Evolutionary conservation across 805 yeast species (phyloP), one percentile per base, ranked within the genome.

Genomic region (Candida ortonii): DNA sequence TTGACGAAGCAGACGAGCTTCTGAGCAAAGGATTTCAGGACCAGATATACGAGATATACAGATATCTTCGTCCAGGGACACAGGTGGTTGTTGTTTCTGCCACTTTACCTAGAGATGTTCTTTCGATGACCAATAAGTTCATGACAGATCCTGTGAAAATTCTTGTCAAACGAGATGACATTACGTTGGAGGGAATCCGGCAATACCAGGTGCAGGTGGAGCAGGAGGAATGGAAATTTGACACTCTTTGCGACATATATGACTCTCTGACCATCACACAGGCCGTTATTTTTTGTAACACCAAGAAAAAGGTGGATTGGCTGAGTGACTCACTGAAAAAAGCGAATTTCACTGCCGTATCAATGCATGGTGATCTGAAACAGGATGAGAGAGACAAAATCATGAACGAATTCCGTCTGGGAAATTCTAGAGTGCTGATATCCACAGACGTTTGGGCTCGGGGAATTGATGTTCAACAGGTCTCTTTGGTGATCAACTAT

Each of bases 1-100:
- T 93, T 58, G 98, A 90, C 70, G 98, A 90, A 73, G 97, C 97
- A 57, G 98, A 90, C 73, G 97, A 93, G 74, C 76, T 90, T 80
- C 76, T 90, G 62, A 77, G 86, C 30, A 74, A 85, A 43, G 98
- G 98, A 40, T 90, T 90, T 74, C 85, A 86, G 69, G 93, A 86
- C 57, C 97, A 89, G 67, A 90, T 93, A 50, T 86, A 89, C 71
- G 90, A 93, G 62, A 85, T 93, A 47, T 93, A 85, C 76, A 74
- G 83, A 49, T 79, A 80, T 64, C 73, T 93, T 59, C 97, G 97
- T 41, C 78, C 81, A 43, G 73, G 84, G 37, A 82, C 93, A 49
- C 98, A 93, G 70, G 96, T 89, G 47, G 96, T 93, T 20, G 85
- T 90, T 42, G 84, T 93, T 46, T 79, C 90, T 50, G 98, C 98